Percentiles rank a stretch among this genome's conserved stretches.
These are phyloP conservation scores for Dichotomocladium elegans DNA, from an alignment of 371 early-diverging fungal genomes.

Conservation along the genomic window DNA sequence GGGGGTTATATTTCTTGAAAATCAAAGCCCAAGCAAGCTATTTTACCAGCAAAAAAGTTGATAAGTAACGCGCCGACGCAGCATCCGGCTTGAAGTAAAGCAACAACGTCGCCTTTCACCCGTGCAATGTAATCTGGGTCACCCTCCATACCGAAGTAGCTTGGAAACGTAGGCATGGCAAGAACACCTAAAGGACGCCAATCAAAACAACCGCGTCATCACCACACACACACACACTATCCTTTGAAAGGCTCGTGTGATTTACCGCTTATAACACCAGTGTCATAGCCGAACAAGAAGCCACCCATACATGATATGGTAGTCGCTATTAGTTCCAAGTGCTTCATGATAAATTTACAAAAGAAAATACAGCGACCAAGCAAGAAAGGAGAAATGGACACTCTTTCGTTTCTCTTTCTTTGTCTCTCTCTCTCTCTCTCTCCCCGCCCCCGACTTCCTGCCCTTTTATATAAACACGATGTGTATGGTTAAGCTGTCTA, in stretches of 20 bases:
- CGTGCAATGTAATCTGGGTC: slow-evolving; percentile 20
- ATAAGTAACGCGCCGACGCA: slow-evolving; percentile 37
- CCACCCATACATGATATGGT: slow-evolving; percentile 42
- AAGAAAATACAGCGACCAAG: neutral
- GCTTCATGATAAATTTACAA: slow-evolving; percentile 22
- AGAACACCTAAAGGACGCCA: slow-evolving; percentile 23
- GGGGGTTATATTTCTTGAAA: neutral
- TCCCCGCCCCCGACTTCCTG: no score
- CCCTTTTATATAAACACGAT: no score
- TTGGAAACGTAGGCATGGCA: slow-evolving; percentile 40
- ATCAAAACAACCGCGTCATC: neutral
- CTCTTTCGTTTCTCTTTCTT: no score
- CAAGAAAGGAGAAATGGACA: slow-evolving; percentile 11
- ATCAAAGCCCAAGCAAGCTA: no score
- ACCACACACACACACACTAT: slow-evolving; percentile 5
- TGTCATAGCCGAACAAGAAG: slow-evolving; percentile 47
- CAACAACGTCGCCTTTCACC: slow-evolving; percentile 40
- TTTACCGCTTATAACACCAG: slow-evolving; percentile 27
- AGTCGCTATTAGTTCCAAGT: slow-evolving; percentile 37
- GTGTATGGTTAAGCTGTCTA: no score
- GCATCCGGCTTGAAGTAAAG: slow-evolving; percentile 41
- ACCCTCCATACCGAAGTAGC: slow-evolving; percentile 31
- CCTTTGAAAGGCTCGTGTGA: neutral
- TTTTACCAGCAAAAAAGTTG: slow-evolving; percentile 40
- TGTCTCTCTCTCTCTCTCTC: no score